Evolutionary conservation across 1,139 yeast species (phyloP), one percentile per base, ranked within the genome.

Genomic region (Candida sp.): DNA sequence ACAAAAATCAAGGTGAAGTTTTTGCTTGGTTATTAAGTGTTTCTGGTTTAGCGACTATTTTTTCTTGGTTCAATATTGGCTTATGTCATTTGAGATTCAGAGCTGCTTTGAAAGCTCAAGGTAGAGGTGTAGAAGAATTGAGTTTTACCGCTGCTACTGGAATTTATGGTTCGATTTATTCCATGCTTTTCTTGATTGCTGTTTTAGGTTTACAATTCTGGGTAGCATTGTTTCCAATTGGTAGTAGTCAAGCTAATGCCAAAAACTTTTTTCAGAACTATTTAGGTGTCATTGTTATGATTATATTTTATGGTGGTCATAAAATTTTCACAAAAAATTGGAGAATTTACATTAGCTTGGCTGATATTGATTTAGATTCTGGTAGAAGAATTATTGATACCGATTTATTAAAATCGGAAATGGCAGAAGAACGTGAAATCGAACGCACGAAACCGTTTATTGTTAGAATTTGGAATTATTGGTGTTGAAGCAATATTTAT

Each of bases 11-110:
- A 49, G 63, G 57, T 7, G 62, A 58, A 23, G 70, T 72, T 5
- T 72, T 72, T 47, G 58, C 52, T 19, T 72, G 77, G 77, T 61
- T 72, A 50, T 60, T 72, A 43, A 66, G 75, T 39, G 63, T 71
- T 7, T 63, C 72, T 38, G 77, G 75, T 4, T 60, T 72, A 46
- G 66, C 71, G 15, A 67, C 77, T 23, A 57, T 72, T 36, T 70
- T 72, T 56, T 61, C 68, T 30, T 72, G 77, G 77, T 64, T 66
- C 15, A 63, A 68, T 41, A 70, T 71, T 46, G 64, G 64, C 23
- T 54, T 65, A 25, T 64, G 73, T 39, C 71, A 67, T 46, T 51
- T 72, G 29, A 60, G 73, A 44, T 71, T 71, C 51, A 60, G 77
- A 49, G 52, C 63, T 36, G 77, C 77, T 1, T 48, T 70, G 58